Base-by-base conservation (phyloP, 1,139 yeast species). In the Diutina ranongensis region DNA sequence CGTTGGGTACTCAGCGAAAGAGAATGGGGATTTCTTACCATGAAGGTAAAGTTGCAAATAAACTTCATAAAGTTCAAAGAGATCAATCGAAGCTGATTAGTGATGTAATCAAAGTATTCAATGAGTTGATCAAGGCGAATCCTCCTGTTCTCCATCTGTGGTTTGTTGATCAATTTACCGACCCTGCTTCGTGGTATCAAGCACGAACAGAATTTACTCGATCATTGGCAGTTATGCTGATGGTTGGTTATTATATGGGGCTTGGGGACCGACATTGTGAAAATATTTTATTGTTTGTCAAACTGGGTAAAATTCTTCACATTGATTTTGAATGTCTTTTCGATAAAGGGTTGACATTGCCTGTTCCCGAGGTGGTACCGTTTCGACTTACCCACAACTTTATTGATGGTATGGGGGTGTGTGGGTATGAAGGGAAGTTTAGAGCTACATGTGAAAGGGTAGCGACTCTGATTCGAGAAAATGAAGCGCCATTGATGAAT, bases 261-360 rank as follows among this genome's bases (percentile, higher is more conserved):
- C 71, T 94, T 45, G 99, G 99, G 19, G 99, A 94, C 61, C 71
- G 99, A 28, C 99, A 94, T 59, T 85, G 95, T 55, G 98, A 94
- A 57, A 94, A 94, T 57, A 77, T 94, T 22, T 63, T 94, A 47
- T 67, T 92, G 45, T 76, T 83, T 56, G 81, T 83, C 53, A 75
- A 73, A 40, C 75, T 79, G 2, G 98, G 98, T 1, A 79, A 79
- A 9, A 78, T 88, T 0, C 65, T 94, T 51, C 99, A 94, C 60
- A 97, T 94, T 49, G 99, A 94, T 62, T 94, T 92, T 61, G 97
- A 94, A 58, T 92, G 97, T 64, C 67, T 94, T 44, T 94, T 94
- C 58, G 98, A 87, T 56, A 92, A 83, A 56, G 86, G 85, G 28
- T 77, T 78, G 10, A 73, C 76, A 2, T 64, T 84, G 28, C 81